Base-by-base conservation (phyloP, 495 filamentous ascomycete genomes). In the Tuber indicum region DNA sequence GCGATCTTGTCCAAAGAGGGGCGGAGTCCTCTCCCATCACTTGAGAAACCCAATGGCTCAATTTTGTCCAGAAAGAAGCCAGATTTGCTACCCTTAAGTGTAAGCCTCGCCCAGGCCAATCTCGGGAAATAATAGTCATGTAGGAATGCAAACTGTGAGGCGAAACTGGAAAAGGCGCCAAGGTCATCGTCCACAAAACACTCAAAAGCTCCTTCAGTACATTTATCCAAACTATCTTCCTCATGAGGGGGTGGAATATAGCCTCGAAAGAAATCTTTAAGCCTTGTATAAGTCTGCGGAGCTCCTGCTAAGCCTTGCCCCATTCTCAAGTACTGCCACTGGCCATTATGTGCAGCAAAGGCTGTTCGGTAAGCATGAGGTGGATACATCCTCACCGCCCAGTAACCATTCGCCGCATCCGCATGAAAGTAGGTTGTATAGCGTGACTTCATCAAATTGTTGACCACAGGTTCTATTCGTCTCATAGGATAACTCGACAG, bases 321-420 rank as follows among this genome's bases (percentile, higher is more conserved):
- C 62, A 79, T 79, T 4, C 71, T 8, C 3, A 74, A 6, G 17
- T 74, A 74, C 42, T 72, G 71, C n/a, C 36, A 76, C 41, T 79
- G 75, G 2, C 75, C 75, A 1, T 74, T 43, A 2, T 39, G 49
- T 10, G 72, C 74, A 46, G 71, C 72, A 44, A 79, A 79, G 0
- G 75, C 77, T 16, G 72, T 79, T 26, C 69, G 71, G 7, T 79
- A 79, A 0, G 74, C 71, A 71, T 79, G 71, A 2, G 66, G 14
- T 0, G 21, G 36, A 1, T 49, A 46, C 14, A 78, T 42, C 0
- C 0, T 21, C 4, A 79, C 70, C 0, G 42, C 75, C 41, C 58
- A 76, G n/a, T 58, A 76, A 3, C 75, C 62, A 3, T 74, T 46
- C 2, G 26, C 58, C 0, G 71, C 58, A 26, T 79, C 77, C 0